phyloP scores from a whole-genome alignment of 192 early-diverging fungal genomes.

The Lobosporangium transversale region DNA sequence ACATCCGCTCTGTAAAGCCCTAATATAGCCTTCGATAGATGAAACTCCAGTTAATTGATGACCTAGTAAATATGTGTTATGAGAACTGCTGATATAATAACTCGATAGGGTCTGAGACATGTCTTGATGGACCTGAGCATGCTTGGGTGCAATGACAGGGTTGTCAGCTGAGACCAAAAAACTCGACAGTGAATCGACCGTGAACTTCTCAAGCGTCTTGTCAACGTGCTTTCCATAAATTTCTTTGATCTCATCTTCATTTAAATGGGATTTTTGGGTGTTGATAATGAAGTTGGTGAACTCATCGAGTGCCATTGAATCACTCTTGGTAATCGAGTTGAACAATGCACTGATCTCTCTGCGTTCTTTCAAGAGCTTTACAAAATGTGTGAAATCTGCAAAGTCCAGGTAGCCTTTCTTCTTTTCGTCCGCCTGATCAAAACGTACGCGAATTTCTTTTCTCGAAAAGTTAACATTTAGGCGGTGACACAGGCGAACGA shows the following conservation, averaged over 20 bases:
- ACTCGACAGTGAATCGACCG: slow-evolving; percentile 70
- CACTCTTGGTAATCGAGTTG: slow-evolving; percentile 43
- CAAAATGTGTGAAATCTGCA: slow-evolving; percentile 68
- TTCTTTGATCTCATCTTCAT: slow-evolving; percentile 60
- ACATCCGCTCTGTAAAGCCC: slow-evolving; percentile 86
- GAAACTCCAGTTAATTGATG: slow-evolving; percentile 84
- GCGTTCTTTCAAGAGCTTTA: slow-evolving; percentile 67
- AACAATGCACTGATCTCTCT: slow-evolving; percentile 70
- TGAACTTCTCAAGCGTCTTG: slow-evolving; percentile 58
- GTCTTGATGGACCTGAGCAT: slow-evolving; percentile 66
- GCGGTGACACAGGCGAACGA: slow-evolving; percentile 54
- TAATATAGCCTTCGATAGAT: slow-evolving; percentile 88
- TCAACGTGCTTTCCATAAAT: slow-evolving; percentile 67
- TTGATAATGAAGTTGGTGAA: slow-evolving; percentile 65
- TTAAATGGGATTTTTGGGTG: slow-evolving; percentile 64
- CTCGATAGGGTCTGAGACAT: slow-evolving; percentile 77
- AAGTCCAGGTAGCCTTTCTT: slow-evolving; percentile 63
- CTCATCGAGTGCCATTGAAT: slow-evolving; percentile 59
- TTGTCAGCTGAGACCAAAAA: slow-evolving; percentile 75
- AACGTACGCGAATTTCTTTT: slow-evolving; percentile 66
- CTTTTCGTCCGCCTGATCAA: slow-evolving; percentile 67
- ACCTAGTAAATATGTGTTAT: slow-evolving; percentile 91
- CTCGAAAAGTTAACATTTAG: slow-evolving; percentile 76
- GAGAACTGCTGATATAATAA: slow-evolving; percentile 89
- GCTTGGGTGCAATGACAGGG: slow-evolving; percentile 60